Evolutionary conservation across 208 protist species (phyloP).

Genomic region (Trypanosoma boissoni): DNA sequence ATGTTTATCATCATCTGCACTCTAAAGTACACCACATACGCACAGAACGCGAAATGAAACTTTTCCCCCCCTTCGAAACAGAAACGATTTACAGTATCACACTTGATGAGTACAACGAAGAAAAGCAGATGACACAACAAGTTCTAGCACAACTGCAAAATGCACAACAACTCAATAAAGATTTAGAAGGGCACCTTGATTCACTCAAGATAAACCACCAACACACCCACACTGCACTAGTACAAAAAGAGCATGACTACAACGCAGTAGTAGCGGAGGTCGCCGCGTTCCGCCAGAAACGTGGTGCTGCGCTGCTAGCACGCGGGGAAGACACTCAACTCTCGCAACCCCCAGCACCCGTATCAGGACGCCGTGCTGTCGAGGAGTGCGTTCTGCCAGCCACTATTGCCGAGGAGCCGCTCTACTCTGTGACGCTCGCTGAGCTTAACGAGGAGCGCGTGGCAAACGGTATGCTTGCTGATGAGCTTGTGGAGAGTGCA

Average conservation of each 20-base stretch:
- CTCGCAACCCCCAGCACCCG: background rate
- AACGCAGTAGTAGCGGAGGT: constrained; percentile 18
- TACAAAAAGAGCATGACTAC: background rate
- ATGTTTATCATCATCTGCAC: constrained; percentile 26
- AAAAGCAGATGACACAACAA: background rate
- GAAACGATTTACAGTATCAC: constrained; percentile 24
- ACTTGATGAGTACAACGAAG: constrained; percentile 24
- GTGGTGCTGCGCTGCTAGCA: constrained; percentile 14
- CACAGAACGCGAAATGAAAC: constrained; percentile 25
- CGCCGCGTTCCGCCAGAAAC: constrained; percentile 30
- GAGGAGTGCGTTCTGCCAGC: constrained; percentile 13
- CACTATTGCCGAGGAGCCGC: constrained; percentile 11
- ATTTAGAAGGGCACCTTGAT: no score
- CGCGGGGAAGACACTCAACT: constrained; percentile 22
- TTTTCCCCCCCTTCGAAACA: background rate
- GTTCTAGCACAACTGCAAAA: constrained; percentile 2
- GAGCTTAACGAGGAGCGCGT: constrained; percentile 15
- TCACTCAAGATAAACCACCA: no score
- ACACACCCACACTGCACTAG: no score
- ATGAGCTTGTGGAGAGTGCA: constrained; percentile 13
- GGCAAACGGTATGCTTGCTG: background rate
- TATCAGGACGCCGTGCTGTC: constrained; percentile 14
- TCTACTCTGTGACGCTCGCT: constrained; percentile 13
- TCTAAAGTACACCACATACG: constrained; percentile 31
- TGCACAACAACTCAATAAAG: no score